Evolutionary conservation across 2,329 filamentous ascomycete genomes (phyloP), one percentile per base, ranked within the genome.

Genomic region (Sporothrix variecibatus): DNA sequence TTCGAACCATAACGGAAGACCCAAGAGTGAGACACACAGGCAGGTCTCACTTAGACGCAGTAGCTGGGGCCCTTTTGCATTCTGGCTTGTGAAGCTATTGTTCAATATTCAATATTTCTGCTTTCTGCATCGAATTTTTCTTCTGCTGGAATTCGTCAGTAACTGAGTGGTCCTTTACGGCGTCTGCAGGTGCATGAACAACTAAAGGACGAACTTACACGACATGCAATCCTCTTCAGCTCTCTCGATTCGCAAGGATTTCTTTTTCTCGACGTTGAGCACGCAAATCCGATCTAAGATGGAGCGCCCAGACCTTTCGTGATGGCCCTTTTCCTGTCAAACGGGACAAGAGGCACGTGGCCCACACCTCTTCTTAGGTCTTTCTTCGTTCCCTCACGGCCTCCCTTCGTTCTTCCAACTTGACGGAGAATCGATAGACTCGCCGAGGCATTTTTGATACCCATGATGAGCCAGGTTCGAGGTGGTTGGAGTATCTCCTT

Each of bases 31-130:
- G 38, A 65, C 62, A 67, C 38, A 46, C 23, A 43, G 60, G 17
- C 11, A 43, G 60, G 38, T 28, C 38, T 46, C 38, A 46, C 38
- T 28, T 12, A 43, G 60, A 65, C 38, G n/a, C 60, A 67, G 12
- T 28, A 28, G 31, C 31, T 17, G 6, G 58, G 7, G 15, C 17
- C 56, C 17, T 34, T 40, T 62, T 49, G 11, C 28, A 58, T 31
- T 58, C 26, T 62, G 20, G 31, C 31, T 40, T 62, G 62, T 67
- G 62, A 67, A 67, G 23, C n/a, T 67, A 28, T 46, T n/a, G 62
- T 17, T 17, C 38, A 65, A 46, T 65, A 46, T 46, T 40, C 60
- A 64, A 26, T 43, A 65, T 46, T 46, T 46, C 38, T 43, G 38
- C 38, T 65, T 46, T 65, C 62, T 65, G 62, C 62, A 46, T 46